phyloP scores from a whole-genome alignment of 495 filamentous ascomycete genomes.

The Haplographium delicatum region DNA sequence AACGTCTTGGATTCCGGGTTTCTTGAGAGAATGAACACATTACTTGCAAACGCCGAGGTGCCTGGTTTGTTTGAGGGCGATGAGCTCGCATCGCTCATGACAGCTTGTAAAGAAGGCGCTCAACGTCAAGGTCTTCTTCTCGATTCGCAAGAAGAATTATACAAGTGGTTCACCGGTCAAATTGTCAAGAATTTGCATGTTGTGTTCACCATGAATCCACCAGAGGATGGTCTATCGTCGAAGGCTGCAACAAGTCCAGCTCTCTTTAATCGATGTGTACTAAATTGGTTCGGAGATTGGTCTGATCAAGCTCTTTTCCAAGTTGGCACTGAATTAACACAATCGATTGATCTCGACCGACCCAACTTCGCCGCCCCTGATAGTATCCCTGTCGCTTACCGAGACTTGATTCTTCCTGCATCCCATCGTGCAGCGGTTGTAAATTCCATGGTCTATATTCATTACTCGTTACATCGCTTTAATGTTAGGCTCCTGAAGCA shows the following conservation, averaged over 20 bases:
- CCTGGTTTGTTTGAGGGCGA: conserved; percentile 97
- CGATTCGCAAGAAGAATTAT: conserved; percentile 95
- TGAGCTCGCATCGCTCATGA: conserved; percentile 94
- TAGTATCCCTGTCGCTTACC: conserved; percentile 85
- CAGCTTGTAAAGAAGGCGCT: conserved; percentile 94
- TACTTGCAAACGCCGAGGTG: conserved; percentile 96
- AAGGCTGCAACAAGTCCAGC: conserved; percentile 97
- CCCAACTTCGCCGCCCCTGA: conserved; percentile 81
- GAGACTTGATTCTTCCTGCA: conserved; percentile 75
- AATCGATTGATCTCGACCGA: conserved; percentile 89
- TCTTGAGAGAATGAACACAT: conserved; percentile 97
- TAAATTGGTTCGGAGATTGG: conserved; percentile 99
- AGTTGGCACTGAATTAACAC: conserved; percentile 91
- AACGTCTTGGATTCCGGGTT: conserved; percentile 98
- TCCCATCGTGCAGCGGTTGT: conserved; percentile 86
- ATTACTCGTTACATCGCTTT: conserved; percentile 87
- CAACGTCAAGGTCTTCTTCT: conserved; percentile 92
- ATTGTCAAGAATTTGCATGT: conserved; percentile 99
- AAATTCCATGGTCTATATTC: conserved; percentile 98
- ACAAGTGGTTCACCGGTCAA: conserved; percentile 99
- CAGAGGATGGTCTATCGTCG: conserved; percentile 86
- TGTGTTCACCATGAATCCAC: conserved; percentile 99
- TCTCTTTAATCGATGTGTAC: conserved; percentile 96
- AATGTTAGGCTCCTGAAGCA: conserved; percentile 86
- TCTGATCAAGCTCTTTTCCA: conserved; percentile 98